Base-by-base conservation (phyloP, 1,139 yeast species). In the Yamadazyma atmosphaerica region DNA sequence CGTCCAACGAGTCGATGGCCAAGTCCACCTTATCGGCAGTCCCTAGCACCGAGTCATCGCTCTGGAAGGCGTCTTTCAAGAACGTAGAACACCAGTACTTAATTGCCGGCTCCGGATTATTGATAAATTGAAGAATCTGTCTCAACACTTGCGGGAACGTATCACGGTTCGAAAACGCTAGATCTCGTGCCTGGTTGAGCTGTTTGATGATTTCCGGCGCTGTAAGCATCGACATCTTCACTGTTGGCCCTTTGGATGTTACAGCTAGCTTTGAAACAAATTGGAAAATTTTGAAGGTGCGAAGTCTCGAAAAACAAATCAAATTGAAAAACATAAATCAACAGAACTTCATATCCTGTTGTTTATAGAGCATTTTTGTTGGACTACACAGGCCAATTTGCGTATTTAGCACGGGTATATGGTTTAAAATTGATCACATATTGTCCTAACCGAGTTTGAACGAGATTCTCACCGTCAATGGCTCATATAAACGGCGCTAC, bases 61-160 rank as follows among this genome's bases (percentile, higher is more conserved):
- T 58, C 26, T 63, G 56, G 52, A 73, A 69, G 31, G 76, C 63
- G 37, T 74, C 76, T 40, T 61, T 60, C 21, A 75, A 57, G 48
- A 77, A 77, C 30, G 54, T 54, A 4, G 77, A 58, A 44, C 77
- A 71, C 81, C 81, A 75, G 38, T 58, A 55, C 42, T 71, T 72
- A 19, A 73, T 58, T 36, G 56, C 37, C 23, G 56, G 40, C 47
- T 65, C 65, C 12, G 64, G 63, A 47, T 63, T 56, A 41, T 54
- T 50, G 47, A 60, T 56, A 50, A 78, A 66, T 38, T 72, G 69
- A 37, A 75, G 63, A 27, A 81, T 72, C 30, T 78, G 80, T 34
- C 76, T 67, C 32, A 78, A 59, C 14, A 80, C 81, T 43, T 74
- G 78, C 3, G 82, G 76, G 43, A 77, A 70, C 40, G 72, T 62